A percentile compares a stretch with the other conserved stretches of the same genome.
Conservation (phyloP, 2,329 filamentous ascomycete species). For the Colletotrichum caudatum region DNA sequence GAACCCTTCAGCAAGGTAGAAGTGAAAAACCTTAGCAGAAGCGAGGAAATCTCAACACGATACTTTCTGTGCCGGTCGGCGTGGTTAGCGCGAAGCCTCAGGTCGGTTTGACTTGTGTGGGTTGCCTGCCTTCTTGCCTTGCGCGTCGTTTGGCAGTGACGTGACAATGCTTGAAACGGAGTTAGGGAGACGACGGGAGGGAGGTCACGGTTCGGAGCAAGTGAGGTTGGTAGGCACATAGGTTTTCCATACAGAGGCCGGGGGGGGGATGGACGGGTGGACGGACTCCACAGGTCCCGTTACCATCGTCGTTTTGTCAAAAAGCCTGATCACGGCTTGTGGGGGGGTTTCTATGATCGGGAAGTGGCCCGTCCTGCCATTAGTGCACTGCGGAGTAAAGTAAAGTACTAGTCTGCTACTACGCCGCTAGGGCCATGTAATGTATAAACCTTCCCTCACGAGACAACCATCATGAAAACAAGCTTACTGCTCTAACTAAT, state of each 20-base stretch:
- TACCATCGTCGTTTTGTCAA: too few relatives aligned
- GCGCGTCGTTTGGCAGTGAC: neutral
- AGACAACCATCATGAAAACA: neutral
- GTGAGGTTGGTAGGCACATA: too few relatives aligned
- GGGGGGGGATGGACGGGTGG: neutral
- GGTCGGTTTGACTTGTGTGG: neutral
- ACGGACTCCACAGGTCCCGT: neutral
- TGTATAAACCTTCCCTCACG: neutral
- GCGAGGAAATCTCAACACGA: neutral
- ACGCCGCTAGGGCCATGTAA: neutral
- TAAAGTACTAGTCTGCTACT: too few relatives aligned
- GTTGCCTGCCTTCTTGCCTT: neutral
- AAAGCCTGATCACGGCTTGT: neutral
- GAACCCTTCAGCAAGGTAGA: neutral
- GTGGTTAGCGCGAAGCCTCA: neutral
- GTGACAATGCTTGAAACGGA: constrained; percentile 18
- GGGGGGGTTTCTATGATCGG: too few relatives aligned
- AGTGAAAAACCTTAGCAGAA: neutral
- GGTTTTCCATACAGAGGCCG: neutral
- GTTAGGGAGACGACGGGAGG: neutral
- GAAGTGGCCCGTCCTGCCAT: neutral
- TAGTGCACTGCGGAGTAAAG: too few relatives aligned
- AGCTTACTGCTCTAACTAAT: neutral
- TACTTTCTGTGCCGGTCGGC: neutral
- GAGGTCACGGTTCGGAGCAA: neutral